These are phyloP conservation scores for Persicaria maculosa DNA, from an alignment of 148 eudicot species.

Conservation along the genomic window DNA sequence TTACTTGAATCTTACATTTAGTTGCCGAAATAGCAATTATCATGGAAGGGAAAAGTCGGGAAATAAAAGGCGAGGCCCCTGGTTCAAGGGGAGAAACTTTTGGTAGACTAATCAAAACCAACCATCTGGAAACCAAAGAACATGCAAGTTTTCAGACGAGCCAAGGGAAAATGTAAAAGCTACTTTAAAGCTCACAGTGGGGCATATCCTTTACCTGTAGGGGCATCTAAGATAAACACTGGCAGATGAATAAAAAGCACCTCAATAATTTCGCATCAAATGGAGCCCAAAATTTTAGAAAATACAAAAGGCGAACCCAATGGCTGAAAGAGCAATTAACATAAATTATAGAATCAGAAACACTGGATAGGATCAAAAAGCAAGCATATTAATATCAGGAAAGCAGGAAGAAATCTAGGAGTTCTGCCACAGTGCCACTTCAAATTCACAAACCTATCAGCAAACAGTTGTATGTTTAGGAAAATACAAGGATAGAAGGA, in stretches of 20 bases:
- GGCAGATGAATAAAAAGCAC: slow-evolving; percentile 3
- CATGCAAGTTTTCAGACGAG: neutral
- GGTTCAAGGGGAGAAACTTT: neutral
- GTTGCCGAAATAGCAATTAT: neutral
- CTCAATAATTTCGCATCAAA: neutral
- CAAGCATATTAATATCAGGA: neutral
- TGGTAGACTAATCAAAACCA: neutral
- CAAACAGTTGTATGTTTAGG: neutral
- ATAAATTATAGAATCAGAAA: slow-evolving; percentile 6
- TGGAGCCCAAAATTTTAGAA: neutral
- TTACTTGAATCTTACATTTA: neutral
- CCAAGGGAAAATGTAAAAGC: slow-evolving; percentile 6
- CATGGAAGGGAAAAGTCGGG: neutral
- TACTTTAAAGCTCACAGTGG: slow-evolving; percentile 1
- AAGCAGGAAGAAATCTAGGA: neutral
- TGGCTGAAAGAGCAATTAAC: neutral
- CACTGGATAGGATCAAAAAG: neutral
- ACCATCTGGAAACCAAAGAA: neutral
- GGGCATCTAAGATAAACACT: slow-evolving; percentile 10
- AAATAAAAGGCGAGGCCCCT: neutral
- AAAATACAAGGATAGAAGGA: neutral
- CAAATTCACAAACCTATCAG: neutral
- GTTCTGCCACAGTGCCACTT: neutral
- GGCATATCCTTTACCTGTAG: neutral
- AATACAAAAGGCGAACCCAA: neutral